A percentile compares a stretch with the other conserved stretches of the same genome.
phyloP scores from a whole-genome alignment of 2,329 filamentous ascomycete species.

The Epichloe baconii region DNA sequence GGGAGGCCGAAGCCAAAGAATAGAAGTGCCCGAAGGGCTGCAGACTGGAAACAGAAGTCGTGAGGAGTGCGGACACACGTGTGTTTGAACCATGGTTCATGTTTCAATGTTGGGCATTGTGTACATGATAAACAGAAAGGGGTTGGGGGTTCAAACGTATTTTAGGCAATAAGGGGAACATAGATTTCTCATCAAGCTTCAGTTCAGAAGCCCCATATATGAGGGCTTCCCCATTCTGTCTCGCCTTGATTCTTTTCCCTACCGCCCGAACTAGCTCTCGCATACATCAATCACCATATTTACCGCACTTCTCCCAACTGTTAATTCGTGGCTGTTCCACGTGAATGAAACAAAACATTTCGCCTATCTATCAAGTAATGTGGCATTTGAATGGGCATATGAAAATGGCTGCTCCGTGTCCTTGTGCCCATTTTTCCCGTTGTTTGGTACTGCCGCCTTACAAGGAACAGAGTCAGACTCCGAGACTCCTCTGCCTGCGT shows the following conservation, averaged over 20 bases:
- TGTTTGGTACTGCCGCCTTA: neutral
- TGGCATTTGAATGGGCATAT: neutral
- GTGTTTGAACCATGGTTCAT: neutral
- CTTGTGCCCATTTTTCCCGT: no score
- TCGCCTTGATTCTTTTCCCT: no score
- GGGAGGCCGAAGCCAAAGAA: slow-evolving; percentile 23
- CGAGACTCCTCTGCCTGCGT: no score
- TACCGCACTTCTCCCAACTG: no score
- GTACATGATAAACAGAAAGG: neutral
- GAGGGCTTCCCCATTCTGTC: no score
- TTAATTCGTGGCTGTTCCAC: neutral
- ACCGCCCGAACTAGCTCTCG: no score
- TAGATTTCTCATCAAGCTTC: no score
- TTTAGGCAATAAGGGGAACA: neutral
- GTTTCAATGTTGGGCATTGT: neutral
- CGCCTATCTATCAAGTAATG: neutral
- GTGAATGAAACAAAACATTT: neutral
- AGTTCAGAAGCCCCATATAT: no score
- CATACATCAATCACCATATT: no score
- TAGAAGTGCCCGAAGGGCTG: slow-evolving; percentile 26
- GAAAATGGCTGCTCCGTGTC: neutral
- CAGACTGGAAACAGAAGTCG: slow-evolving; percentile 32
- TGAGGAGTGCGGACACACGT: neutral
- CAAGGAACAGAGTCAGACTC: neutral
- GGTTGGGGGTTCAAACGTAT: neutral